Conservation (phyloP, 139 green algal species). For the Chlorella sp. region DNA sequence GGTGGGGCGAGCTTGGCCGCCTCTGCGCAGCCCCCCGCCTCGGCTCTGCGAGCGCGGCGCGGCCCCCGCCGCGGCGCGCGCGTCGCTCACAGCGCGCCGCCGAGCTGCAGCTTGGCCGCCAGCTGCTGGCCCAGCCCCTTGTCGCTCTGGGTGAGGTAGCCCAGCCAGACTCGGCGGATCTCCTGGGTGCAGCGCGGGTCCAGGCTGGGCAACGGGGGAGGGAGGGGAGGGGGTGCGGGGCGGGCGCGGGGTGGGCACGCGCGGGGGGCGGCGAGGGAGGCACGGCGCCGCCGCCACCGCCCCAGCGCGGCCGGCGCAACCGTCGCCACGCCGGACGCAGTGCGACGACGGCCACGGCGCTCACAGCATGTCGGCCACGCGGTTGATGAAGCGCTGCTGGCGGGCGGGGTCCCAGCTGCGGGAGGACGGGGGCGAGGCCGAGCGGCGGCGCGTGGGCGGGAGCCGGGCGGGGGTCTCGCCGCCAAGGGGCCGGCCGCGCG, state of each 20-base stretch:
- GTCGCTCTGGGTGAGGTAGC: slow-evolving; percentile 92
- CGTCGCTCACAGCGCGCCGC: slow-evolving; percentile 32
- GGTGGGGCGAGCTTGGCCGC: neutral
- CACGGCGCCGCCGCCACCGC: too few species aligned
- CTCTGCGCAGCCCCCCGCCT: neutral
- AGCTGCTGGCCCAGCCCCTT: slow-evolving; percentile 68
- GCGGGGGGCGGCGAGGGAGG: too few species aligned
- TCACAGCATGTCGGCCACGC: slow-evolving; percentile 75
- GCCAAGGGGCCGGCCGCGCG: too few species aligned
- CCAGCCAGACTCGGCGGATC: slow-evolving; percentile 88
- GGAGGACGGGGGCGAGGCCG: too few species aligned
- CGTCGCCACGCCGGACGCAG: too few species aligned
- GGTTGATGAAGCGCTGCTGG: slow-evolving; percentile 81
- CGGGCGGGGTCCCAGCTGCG: slow-evolving; percentile 75
- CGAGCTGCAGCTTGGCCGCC: slow-evolving; percentile 72
- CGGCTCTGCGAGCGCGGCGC: neutral
- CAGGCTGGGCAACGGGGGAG: too few species aligned
- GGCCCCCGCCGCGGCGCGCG: neutral
- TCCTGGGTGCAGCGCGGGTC: slow-evolving; percentile 71
- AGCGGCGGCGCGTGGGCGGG: too few species aligned
- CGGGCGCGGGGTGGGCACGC: too few species aligned
- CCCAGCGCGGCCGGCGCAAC: too few species aligned
- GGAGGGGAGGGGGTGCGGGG: too few species aligned
- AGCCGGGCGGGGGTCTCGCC: too few species aligned
- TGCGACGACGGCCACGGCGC: too few species aligned